Percentiles rank a stretch among this genome's conserved stretches.
These are phyloP conservation scores for Capsicum chinense DNA, from an alignment of 257 asterid genomes.

Conservation along the genomic window DNA sequence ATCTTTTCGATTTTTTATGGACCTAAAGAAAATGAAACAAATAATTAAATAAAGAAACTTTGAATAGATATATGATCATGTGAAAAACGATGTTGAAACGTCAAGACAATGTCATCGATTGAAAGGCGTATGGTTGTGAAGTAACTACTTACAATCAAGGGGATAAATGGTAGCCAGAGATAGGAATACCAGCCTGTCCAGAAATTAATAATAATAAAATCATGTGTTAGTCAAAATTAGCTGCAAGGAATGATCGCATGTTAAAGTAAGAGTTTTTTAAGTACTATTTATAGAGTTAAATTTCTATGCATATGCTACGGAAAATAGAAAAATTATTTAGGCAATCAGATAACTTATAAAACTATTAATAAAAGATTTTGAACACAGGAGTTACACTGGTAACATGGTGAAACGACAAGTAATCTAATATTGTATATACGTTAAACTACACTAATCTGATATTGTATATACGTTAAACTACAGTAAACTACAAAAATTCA, in stretches of 20 bases:
- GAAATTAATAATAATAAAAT: background rate
- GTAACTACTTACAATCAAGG: constrained; percentile 70
- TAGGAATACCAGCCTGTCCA: constrained; percentile 85
- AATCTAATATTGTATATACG: too few species aligned
- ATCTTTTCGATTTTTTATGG: background rate
- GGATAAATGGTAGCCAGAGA: constrained; percentile 87
- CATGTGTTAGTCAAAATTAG: background rate
- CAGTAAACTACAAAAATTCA: too few species aligned
- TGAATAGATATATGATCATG: constrained; percentile 3
- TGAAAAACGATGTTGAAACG: background rate
- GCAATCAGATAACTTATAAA: too few species aligned
- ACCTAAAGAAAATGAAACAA: background rate
- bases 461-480: too few species aligned
- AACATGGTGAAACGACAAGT: too few species aligned
- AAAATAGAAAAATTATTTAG: too few species aligned
- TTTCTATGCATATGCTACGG: too few species aligned
- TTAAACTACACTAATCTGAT: too few species aligned
- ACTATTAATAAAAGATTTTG: too few species aligned
- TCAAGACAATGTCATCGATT: background rate
- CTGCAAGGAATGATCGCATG: background rate
- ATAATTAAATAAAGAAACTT: background rate
- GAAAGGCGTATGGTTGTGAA: background rate
- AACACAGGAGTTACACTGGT: too few species aligned
- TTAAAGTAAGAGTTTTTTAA: background rate
- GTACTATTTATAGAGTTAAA: background rate